A percentile compares a stretch with the other conserved stretches of the same genome.
Evolutionary conservation across 2,329 filamentous ascomycete species (phyloP).

Genomic region (Aspergillus sp.): DNA sequence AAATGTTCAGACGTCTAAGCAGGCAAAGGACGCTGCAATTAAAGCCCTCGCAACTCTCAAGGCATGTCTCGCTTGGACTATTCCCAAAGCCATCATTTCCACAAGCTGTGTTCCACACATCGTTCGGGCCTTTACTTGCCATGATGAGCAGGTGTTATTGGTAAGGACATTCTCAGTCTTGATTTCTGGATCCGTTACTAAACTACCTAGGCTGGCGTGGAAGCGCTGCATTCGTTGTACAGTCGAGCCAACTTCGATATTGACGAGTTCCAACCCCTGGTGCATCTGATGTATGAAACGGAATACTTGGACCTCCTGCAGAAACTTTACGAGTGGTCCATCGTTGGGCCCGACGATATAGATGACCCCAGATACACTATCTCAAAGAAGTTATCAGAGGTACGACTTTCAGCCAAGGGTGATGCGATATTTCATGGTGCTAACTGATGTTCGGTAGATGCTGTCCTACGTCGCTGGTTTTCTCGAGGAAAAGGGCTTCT

Average conservation of each 20-base stretch:
- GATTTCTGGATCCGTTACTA: slow-evolving; percentile 8
- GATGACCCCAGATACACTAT: slow-evolving; percentile 89
- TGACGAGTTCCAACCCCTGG: slow-evolving; percentile 69
- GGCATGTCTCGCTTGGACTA: slow-evolving; percentile 78
- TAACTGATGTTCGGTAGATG: slow-evolving; percentile 48
- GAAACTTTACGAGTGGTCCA: slow-evolving; percentile 71
- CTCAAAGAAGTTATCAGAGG: slow-evolving; percentile 90
- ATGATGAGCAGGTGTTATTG: slow-evolving; percentile 67
- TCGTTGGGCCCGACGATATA: slow-evolving; percentile 71
- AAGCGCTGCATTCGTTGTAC: slow-evolving; percentile 78
- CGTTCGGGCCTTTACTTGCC: slow-evolving; percentile 62
- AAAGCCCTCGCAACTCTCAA: slow-evolving; percentile 72
- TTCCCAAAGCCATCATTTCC: slow-evolving; percentile 70
- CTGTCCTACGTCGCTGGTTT: slow-evolving; percentile 79
- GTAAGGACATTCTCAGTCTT: slow-evolving; percentile 39
- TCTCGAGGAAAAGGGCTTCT: slow-evolving; percentile 67
- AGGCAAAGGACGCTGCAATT: slow-evolving; percentile 63
- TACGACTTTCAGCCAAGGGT: slow-evolving; percentile 24
- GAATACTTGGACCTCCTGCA: slow-evolving; percentile 64
- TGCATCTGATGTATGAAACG: slow-evolving; percentile 71
- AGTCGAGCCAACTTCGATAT: slow-evolving; percentile 66
- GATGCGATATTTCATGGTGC: slow-evolving; percentile 19
- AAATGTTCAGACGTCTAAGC: slow-evolving; percentile 58
- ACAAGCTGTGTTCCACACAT: slow-evolving; percentile 64
- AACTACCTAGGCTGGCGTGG: slow-evolving; percentile 60